A percentile compares a stretch with the other conserved stretches of the same genome.
Conservation (phyloP, 192 early-diverging fungal species). For the Kappamyces sp. region DNA sequence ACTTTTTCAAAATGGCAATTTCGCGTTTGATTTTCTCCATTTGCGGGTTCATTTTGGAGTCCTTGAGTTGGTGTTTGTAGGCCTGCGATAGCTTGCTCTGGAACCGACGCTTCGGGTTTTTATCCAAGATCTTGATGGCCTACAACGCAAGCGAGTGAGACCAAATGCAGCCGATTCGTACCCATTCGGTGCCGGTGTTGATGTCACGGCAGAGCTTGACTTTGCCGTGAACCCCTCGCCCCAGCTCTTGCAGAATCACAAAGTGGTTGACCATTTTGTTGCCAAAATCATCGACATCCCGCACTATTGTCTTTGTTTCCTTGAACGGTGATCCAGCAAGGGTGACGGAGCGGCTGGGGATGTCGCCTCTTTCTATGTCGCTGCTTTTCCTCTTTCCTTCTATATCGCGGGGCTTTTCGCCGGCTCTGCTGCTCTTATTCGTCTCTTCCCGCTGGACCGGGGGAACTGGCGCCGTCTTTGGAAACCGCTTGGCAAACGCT, state of each 20-base stretch:
- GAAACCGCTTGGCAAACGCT: no score
- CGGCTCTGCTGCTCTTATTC: no score
- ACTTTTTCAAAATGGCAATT: constrained; percentile 95
- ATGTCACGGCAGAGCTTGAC: constrained; percentile 85
- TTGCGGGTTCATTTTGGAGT: constrained; percentile 49
- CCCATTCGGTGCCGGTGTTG: constrained; percentile 70
- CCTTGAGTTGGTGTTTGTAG: constrained; percentile 39
- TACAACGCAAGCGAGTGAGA: constrained; percentile 24
- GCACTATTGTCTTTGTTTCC: constrained; percentile 77
- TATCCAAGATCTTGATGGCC: constrained; percentile 68
- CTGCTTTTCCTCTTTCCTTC: no score
- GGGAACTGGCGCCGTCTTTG: no score
- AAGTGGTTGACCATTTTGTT: constrained; percentile 97
- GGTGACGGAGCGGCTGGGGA: no score
- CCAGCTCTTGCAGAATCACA: constrained; percentile 82
- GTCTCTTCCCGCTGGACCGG: no score
- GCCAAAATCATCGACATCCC: constrained; percentile 78
- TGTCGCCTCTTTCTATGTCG: no score
- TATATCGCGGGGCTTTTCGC: no score
- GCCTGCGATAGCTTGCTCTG: constrained; percentile 40
- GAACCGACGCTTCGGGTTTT: constrained; percentile 48
- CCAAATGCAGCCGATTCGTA: constrained; percentile 29
- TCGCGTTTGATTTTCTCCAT: constrained; percentile 86
- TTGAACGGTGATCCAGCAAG: constrained; percentile 41
- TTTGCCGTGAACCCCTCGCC: constrained; percentile 92